Evolutionary conservation across 2,329 filamentous ascomycete species (phyloP).

Genomic region (Myotisia sp.): DNA sequence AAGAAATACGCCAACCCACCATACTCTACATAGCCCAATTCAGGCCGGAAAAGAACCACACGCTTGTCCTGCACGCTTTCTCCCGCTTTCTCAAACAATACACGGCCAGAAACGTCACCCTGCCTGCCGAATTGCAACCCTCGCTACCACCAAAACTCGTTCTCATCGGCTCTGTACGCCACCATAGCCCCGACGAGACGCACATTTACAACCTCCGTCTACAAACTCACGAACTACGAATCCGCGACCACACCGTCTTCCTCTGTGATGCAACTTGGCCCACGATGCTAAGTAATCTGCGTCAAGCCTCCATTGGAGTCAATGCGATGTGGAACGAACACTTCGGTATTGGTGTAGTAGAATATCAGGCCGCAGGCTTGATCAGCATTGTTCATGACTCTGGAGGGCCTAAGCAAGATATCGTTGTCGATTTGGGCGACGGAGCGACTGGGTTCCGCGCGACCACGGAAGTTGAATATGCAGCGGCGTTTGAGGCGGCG

Average conservation of each 20-base stretch:
- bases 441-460: slow-evolving; percentile 83
- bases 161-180: slow-evolving; percentile 82
- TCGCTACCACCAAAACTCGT: slow-evolving; percentile 50
- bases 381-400: slow-evolving; percentile 88
- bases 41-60: slow-evolving; percentile 91
- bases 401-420: slow-evolving; percentile 84
- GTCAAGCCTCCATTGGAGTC: slow-evolving; percentile 66
- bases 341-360: slow-evolving; percentile 94
- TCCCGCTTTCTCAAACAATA: slow-evolving; percentile 53
- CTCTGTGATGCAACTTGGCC: slow-evolving; percentile 82
- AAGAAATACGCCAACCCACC: slow-evolving; percentile 56
- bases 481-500: slow-evolving; percentile 63
- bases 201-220: slow-evolving; percentile 75
- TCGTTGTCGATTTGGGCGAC: slow-evolving; percentile 67
- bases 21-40: slow-evolving; percentile 95
- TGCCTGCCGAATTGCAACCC: slow-evolving; percentile 32
- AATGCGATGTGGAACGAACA: slow-evolving; percentile 99
- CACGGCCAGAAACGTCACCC: no score
- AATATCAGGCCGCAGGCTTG: slow-evolving; percentile 90
- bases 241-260: slow-evolving; percentile 75
- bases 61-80: slow-evolving; percentile 72
- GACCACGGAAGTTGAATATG: slow-evolving; percentile 63
- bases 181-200: slow-evolving; percentile 39
- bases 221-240: slow-evolving; percentile 69
- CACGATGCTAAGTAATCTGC: slow-evolving; percentile 66